Evolutionary conservation across 495 filamentous ascomycete species (phyloP), one percentile per base, ranked within the genome.

Genomic region (Penicillium psychrofluorescens): DNA sequence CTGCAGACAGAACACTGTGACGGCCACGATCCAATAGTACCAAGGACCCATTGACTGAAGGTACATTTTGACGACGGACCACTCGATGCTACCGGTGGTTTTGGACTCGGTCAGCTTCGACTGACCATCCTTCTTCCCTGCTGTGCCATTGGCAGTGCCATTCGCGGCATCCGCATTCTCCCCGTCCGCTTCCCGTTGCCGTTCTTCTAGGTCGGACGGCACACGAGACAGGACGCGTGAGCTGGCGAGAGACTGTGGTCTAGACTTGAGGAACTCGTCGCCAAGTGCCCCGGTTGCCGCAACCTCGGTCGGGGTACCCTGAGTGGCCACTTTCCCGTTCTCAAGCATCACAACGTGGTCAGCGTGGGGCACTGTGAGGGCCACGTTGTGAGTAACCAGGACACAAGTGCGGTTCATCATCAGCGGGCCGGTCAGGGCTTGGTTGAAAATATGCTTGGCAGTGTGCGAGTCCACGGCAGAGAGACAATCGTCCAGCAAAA

Each of bases 401-500:
- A 99, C 88, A 62, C 94, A 97, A 32, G 92, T 96, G 33, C 92
- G 78, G 47, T 78, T 72, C 37, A 78, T 61, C 92, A 99, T 97
- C 45, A 99, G 63, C 4, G 89, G 87, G 7, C 92, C 92, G 49
- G 84, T 83, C 48, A 99, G 82, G 42, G 89, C 90, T 54, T 95
- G 82, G 50, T 83, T 85, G 66, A 97, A 97, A 50, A 99, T 96
- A 80, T 95, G 96, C 66, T 95, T 95, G 8, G 90, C 91, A 1
- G 92, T 97, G 55, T 99, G 92, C 7, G 94, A 95, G 64, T 99
- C 92, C n/a, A 99, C 92, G 12, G 92, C 92, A 56, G 90, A 96
- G 38, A 99, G 75, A 50, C 94, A 95, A 63, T 99, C 92, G 58
- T 99, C 92, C 29, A 99, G 69, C 6, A 99, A 76, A 10, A 99